Conservation (phyloP, 2,329 filamentous ascomycete species). For the Scytalidium lignicola region DNA sequence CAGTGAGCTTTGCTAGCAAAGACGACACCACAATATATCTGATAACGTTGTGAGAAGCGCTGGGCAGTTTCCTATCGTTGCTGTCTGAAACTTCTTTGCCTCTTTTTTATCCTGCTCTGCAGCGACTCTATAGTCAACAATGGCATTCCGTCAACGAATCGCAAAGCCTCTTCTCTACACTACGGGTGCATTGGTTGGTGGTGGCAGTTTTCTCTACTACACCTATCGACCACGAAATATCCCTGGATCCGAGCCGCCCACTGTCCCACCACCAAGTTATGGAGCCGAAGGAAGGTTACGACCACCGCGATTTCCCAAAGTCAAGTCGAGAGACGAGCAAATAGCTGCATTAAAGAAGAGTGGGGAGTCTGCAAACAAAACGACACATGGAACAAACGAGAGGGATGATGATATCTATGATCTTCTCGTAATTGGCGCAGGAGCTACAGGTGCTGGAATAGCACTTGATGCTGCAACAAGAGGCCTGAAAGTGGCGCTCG, state of each 20-base stretch:
- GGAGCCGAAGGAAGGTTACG: constrained; percentile 62
- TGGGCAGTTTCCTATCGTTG: not conserved
- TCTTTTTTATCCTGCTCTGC: not conserved
- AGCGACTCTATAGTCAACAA: constrained; percentile 8
- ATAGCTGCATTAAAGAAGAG: constrained; percentile 46
- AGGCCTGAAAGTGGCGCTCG: constrained; percentile 65
- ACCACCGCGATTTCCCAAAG: constrained; percentile 44
- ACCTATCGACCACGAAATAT: constrained; percentile 66
- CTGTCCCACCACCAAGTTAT: constrained; percentile 65
- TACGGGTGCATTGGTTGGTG: constrained; percentile 39
- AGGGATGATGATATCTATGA: constrained; percentile 53
- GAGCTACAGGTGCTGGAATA: constrained; percentile 66
- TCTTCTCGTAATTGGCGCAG: constrained; percentile 64
- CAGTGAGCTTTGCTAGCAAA: not conserved
- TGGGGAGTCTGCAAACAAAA: constrained; percentile 36
- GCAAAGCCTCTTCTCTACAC: constrained; percentile 47
- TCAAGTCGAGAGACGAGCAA: constrained; percentile 44
- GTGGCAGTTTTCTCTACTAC: constrained; percentile 44
- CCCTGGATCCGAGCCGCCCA: constrained; percentile 62
- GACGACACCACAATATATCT: not conserved
- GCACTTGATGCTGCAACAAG: constrained; percentile 67
- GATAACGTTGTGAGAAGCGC: not conserved
- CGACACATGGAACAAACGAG: constrained; percentile 27
- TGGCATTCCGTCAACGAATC: constrained; percentile 35
- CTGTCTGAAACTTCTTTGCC: constrained; percentile 13